Evolutionary conservation across 2,329 filamentous ascomycete genomes (phyloP), one percentile per base, ranked within the genome.

Genomic region (Septoria linicola): DNA sequence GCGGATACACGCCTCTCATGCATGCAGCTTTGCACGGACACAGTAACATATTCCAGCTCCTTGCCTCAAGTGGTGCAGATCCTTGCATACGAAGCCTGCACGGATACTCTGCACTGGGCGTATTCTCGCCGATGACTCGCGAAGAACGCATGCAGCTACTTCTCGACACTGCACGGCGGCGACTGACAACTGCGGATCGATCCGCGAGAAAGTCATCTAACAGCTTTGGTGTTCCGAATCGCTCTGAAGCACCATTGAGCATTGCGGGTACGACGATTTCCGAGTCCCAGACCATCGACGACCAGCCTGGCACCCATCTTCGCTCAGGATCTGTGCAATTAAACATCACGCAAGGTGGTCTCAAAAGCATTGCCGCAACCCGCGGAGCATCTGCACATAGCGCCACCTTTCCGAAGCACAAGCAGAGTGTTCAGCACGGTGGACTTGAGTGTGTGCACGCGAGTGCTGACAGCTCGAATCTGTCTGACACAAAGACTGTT

Each of bases 1-100:
- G 86, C 42, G 89, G 89, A 17, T 92, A 89, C 69, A 89, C 88
- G 3, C 83, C 89, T 11, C 79, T 95, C 73, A 88, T 95, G 68
- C 80, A 92, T 65, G 89, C 89, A 16, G 84, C 87, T 20, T 79
- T 95, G 64, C 85, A 87, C 68, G 82, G 85, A 55, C 84, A 90
- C 63, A 74, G 81, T 8, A 84, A 89, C 65, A 89, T 93, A 59
- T 84, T 92, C 11, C 80, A 85, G 53, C 81, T 86, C 11, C 77
- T 95, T 51, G 83, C 91, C 59, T 76, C 87, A 19, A 80, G 82
- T 34, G 87, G 88, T 32, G 88, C 87, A 2, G 85, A 90, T 69
- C 81, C 86, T 25, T 83, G 79, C 37, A 76, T 87, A 53, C 79
- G 83, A 59, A 91, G 83, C 63, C 70, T 87, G 40, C 83, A 83